Evolutionary conservation across 345 rosid genomes (phyloP).

Genomic region (Fremontodendron californicum): DNA sequence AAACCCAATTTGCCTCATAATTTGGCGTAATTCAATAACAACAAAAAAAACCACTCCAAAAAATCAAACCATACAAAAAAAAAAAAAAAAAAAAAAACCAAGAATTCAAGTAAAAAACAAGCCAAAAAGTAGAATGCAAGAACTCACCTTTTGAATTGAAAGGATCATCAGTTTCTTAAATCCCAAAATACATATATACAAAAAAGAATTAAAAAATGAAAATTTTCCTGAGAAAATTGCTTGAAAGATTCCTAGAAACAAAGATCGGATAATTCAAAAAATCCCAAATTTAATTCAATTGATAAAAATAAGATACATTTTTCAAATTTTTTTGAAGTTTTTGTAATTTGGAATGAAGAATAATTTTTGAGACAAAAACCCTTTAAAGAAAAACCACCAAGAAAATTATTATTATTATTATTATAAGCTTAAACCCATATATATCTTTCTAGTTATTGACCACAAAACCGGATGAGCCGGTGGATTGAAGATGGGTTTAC

Average conservation of each 20-base stretch:
- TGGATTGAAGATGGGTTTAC: constrained; percentile 15
- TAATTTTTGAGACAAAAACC: constrained; percentile 36
- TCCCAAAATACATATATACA: background rate
- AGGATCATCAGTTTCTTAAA: constrained; percentile 10
- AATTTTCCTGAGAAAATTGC: background rate
- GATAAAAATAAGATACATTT: background rate
- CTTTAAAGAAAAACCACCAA: constrained; percentile 32
- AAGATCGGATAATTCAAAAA: constrained; percentile 1
- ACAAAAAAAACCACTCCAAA: too few relatives aligned
- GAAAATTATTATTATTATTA: too few relatives aligned
- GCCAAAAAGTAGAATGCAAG: background rate
- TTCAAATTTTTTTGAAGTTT: background rate
- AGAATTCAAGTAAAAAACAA: constrained; percentile 5
- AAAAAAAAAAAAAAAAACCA: background rate
- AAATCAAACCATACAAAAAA: too few relatives aligned
- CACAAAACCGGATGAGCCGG: constrained; percentile 41
- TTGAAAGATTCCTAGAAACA: background rate
- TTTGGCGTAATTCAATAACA: constrained; percentile 11
- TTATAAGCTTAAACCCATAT: constrained; percentile 63
- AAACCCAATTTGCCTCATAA: constrained; percentile 14
- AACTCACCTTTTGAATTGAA: constrained; percentile 26
- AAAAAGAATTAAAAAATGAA: background rate
- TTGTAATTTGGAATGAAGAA: constrained; percentile 20
- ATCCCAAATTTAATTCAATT: constrained; percentile 15
- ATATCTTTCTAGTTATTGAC: constrained; percentile 26